Conservation (phyloP, 306 rosid genomes). For the Canavalia gladiata region DNA sequence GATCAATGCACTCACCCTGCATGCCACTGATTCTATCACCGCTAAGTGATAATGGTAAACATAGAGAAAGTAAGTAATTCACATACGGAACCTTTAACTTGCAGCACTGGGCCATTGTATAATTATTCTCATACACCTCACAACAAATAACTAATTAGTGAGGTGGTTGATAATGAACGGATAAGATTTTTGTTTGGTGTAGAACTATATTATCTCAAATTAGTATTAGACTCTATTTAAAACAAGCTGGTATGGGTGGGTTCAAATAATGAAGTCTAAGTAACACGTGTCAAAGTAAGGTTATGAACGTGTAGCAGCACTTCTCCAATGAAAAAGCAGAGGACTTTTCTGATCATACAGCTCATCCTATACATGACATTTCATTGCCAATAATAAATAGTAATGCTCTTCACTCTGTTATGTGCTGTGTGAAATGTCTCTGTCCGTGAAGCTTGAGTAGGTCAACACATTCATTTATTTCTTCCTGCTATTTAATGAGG, state of each 20-base stretch:
- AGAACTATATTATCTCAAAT: not conserved
- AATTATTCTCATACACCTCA: not conserved
- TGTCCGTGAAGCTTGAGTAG: conserved; percentile 36
- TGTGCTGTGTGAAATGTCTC: conserved; percentile 30
- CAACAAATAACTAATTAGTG: not conserved
- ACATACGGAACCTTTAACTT: not conserved
- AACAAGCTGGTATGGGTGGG: not conserved
- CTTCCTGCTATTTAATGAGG: conserved; percentile 49
- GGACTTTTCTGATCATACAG: conserved; percentile 21
- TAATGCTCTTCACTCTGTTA: not conserved
- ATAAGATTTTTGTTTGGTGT: not conserved
- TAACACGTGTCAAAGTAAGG: not conserved
- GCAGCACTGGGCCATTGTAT: not conserved
- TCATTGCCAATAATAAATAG: conserved; percentile 1
- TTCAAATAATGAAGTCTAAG: not conserved
- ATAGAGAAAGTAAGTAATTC: not conserved
- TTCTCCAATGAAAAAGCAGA: conserved; percentile 2
- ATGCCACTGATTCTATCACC: not conserved
- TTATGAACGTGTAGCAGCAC: conserved; percentile 3
- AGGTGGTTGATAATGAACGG: not conserved
- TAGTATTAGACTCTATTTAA: not conserved
- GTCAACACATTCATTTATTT: conserved; percentile 28
- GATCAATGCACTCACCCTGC: conserved; percentile 32
- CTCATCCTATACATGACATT: conserved; percentile 13
- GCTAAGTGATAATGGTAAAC: not conserved